Evolutionary conservation across 2,329 filamentous ascomycete species (phyloP), one percentile per base, ranked within the genome.

Genomic region (Xylaria polymorpha): DNA sequence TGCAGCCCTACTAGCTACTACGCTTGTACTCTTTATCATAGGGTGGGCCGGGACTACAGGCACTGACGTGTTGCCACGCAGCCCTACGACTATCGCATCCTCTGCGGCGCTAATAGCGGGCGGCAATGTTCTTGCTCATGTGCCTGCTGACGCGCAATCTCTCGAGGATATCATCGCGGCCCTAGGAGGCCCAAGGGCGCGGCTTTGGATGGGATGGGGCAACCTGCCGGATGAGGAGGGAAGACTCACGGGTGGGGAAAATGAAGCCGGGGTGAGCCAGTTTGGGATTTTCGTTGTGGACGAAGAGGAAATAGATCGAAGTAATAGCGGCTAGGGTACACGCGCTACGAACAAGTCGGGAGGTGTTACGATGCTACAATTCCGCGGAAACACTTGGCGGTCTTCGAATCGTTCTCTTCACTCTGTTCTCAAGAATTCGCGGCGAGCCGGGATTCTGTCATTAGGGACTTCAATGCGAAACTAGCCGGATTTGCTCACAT

Each of bases 201-300:
- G 53, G 10, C 60, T 70, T 56, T 70, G 61, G 57, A 53, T 70
- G 46, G 67, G 70, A 1, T 71, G 70, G 67, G 67, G 69, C 12
- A 60, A 43, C 35, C 2, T 66, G 20, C 57, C 64, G 4, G 64
- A 66, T 25, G 48, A 56, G 10, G 64, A 66, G 57, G 63, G 63
- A 25, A 53, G 22, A 9, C 20, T 39, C 1, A 15, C 1, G 1
- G 63, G 63, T 10, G 63, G 63, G 18, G 63, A 61, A 9, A 66
- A 66, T 55, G 63, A 66, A 39, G 57, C 37, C 18, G 57, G 64
- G 0, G 41, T 66, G 8, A 41, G 48, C 43, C 25, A 39, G 39
- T 66, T 66, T 50, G 64, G 64, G 4, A 66, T 66, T 4, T 66
- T 66, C 15, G 32, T 66, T 7, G 57, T 61, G 8, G 58, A 29